phyloP scores from a whole-genome alignment of 495 filamentous ascomycete species.

The Podospora pseudopauciseta region DNA sequence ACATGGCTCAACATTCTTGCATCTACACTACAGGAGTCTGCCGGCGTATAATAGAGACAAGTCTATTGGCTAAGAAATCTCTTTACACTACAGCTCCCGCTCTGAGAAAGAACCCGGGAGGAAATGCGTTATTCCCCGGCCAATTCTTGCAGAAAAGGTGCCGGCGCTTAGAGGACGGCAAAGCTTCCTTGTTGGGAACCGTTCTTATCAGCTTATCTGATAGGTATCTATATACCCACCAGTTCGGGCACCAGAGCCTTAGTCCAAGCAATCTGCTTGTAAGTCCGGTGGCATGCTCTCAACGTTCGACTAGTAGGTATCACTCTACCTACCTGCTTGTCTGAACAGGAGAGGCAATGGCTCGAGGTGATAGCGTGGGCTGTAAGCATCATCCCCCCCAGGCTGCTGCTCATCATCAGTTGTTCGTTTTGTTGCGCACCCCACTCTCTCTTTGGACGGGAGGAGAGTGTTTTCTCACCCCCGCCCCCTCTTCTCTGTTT shows the following conservation, averaged over 20 bases:
- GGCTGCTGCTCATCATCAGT: no score
- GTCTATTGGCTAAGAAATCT: not conserved
- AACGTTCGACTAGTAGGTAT: not conserved
- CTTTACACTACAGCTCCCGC: not conserved
- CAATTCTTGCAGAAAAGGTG: not conserved
- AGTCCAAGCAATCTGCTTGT: not conserved
- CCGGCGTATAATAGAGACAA: not conserved
- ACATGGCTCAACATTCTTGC: not conserved
- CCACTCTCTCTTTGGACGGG: slow-evolving; percentile 1
- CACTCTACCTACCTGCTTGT: not conserved
- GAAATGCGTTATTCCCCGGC: not conserved
- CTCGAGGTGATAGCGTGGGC: slow-evolving; percentile 3
- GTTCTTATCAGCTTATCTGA: not conserved
- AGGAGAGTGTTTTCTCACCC: slow-evolving; percentile 2
- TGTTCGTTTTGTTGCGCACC: slow-evolving; percentile 3
- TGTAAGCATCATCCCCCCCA: not conserved
- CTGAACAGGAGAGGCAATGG: not conserved
- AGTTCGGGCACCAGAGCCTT: not conserved
- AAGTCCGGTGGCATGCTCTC: no score
- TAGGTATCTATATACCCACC: not conserved
- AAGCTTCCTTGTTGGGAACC: not conserved
- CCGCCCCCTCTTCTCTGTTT: slow-evolving; percentile 8
- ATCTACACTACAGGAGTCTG: not conserved
- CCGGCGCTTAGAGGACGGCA: not conserved
- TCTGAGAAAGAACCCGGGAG: not conserved